Conservation (phyloP, 2,329 filamentous ascomycete species). For the Xylariaceae sp. region DNA sequence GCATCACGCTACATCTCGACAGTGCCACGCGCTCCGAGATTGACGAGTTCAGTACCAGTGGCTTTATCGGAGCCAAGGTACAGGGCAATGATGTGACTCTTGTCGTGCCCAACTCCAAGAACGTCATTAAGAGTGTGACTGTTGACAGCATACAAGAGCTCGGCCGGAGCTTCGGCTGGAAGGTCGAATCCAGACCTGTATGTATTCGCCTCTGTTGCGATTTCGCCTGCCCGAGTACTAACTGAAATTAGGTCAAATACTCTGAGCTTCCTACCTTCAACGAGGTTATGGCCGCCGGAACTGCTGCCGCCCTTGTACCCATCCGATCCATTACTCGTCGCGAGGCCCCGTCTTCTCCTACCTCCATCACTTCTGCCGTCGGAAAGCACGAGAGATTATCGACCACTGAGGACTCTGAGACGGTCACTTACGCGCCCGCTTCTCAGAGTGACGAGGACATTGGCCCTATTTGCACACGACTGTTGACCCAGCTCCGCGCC, state of each 20-base stretch:
- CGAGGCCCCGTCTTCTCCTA: constrained; percentile 34
- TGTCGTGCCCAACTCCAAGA: constrained; percentile 80
- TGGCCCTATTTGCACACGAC: constrained; percentile 65
- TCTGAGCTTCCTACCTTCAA: constrained; percentile 48
- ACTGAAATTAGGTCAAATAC: constrained; percentile 53
- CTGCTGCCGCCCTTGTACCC: constrained; percentile 83
- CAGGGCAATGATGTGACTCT: constrained; percentile 60
- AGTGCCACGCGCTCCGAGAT: constrained; percentile 77
- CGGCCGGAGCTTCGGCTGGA: constrained; percentile 74
- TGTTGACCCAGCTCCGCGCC: constrained; percentile 72
- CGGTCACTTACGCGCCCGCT: constrained; percentile 46
- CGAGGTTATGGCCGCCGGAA: constrained; percentile 89
- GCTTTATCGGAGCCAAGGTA: constrained; percentile 75
- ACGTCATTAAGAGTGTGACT: constrained; percentile 67
- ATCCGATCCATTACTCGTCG: constrained; percentile 83
- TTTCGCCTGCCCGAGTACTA: constrained; percentile 8
- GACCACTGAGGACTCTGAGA: constrained; percentile 40
- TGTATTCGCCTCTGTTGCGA: constrained; percentile 27
- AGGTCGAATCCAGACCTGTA: constrained; percentile 68
- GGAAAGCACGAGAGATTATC: constrained; percentile 37
- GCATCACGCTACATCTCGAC: constrained; percentile 93
- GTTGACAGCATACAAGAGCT: constrained; percentile 73
- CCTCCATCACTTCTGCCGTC: constrained; percentile 35
- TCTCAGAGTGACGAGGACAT: constrained; percentile 57
- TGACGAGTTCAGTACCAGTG: constrained; percentile 93